A percentile compares a stretch with the other conserved stretches of the same genome.
Evolutionary conservation across 305 asterid species (phyloP).

Genomic region (Ilex paraguariensis): DNA sequence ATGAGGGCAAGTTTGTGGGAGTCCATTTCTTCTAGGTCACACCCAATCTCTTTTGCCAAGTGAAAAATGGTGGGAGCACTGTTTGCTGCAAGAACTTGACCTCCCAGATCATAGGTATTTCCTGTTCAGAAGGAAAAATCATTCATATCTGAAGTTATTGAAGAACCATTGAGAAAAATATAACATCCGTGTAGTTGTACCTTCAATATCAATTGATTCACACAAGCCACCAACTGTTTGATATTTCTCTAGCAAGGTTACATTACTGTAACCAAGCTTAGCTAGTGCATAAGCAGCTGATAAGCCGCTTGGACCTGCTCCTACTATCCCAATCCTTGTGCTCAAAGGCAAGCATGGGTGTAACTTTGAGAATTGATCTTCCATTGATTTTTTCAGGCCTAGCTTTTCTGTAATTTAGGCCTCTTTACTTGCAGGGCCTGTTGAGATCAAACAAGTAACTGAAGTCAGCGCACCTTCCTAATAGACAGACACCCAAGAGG

Average conservation of each 20-base stretch:
- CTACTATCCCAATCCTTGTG: slow-evolving; percentile 61
- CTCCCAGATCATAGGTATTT: slow-evolving; percentile 78
- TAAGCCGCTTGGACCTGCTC: slow-evolving; percentile 92
- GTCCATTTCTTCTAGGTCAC: slow-evolving; percentile 70
- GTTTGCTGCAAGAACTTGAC: slow-evolving; percentile 90
- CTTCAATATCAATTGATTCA: slow-evolving; percentile 73
- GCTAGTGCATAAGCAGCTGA: slow-evolving; percentile 76
- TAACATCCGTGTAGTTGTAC: slow-evolving; percentile 19
- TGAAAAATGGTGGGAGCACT: slow-evolving; percentile 80
- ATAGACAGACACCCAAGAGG: not conserved
- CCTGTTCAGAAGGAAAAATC: slow-evolving; percentile 35
- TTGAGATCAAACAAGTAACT: not conserved
- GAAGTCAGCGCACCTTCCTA: not conserved
- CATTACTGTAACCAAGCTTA: slow-evolving; percentile 65
- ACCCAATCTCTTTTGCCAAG: slow-evolving; percentile 65
- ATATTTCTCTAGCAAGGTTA: slow-evolving; percentile 68
- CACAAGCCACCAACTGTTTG: slow-evolving; percentile 87
- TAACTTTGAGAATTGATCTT: slow-evolving; percentile 51
- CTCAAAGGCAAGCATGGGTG: slow-evolving; percentile 63
- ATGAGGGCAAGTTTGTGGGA: slow-evolving; percentile 67
- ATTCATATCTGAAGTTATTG: not conserved
- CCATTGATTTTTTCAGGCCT: slow-evolving; percentile 46
- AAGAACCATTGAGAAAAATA: not conserved
- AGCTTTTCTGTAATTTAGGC: slow-evolving; percentile 12
- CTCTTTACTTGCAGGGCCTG: slow-evolving; percentile 10